These are phyloP conservation scores for Penicillium lagena DNA, from an alignment of 495 filamentous ascomycete genomes.

Conservation along the genomic window DNA sequence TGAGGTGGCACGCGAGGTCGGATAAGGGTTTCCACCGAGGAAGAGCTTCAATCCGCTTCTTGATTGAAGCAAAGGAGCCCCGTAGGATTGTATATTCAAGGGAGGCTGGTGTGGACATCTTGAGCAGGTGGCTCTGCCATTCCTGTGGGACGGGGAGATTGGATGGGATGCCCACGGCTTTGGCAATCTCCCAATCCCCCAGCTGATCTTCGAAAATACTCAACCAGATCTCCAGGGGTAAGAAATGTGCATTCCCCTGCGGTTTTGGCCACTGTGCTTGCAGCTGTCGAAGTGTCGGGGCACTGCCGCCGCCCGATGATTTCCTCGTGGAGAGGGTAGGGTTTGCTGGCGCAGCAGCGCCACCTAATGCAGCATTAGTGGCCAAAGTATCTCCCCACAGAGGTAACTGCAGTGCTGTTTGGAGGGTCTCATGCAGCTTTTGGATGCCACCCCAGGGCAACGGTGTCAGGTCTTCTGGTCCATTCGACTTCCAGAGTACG, in stretches of 20 bases:
- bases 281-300: slow-evolving; percentile 43
- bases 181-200: slow-evolving; percentile 84
- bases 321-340: slow-evolving; percentile 39
- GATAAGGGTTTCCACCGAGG: slow-evolving; percentile 68
- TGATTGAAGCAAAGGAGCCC: slow-evolving; percentile 58
- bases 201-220: slow-evolving; percentile 73
- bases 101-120: slow-evolving; percentile 45
- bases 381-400: slow-evolving; percentile 5
- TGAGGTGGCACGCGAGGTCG: slow-evolving; percentile 73
- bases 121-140: slow-evolving; percentile 55
- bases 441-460: slow-evolving; percentile 63
- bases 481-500: slow-evolving; percentile 66
- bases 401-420: slow-evolving; percentile 40
- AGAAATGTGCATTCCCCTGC: slow-evolving; percentile 19
- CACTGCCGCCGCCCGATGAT: slow-evolving; percentile 54
- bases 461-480: slow-evolving; percentile 36
- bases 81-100: slow-evolving; percentile 80
- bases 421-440: slow-evolving; percentile 57
- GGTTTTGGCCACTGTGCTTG: slow-evolving; percentile 17
- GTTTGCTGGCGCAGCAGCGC: neutral
- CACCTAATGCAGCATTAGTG: neutral
- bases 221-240: slow-evolving; percentile 85
- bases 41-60: slow-evolving; percentile 59
- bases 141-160: slow-evolving; percentile 64
- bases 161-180: slow-evolving; percentile 70